Evolutionary conservation across 441 rosid genomes (phyloP).

Genomic region (Adansonia grandidieri): DNA sequence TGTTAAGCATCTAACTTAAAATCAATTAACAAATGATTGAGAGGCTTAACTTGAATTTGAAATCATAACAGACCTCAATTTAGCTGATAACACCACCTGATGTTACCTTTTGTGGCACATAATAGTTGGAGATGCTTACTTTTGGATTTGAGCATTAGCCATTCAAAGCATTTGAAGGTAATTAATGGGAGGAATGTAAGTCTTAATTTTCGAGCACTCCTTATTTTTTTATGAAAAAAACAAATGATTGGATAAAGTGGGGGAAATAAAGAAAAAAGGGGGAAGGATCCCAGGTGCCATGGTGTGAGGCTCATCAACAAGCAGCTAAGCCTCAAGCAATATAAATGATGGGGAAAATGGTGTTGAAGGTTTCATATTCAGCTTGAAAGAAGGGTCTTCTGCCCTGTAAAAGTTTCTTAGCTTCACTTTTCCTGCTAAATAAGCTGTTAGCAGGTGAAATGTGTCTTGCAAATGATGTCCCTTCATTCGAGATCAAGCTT

Average conservation of each 20-base stretch:
- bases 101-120: not conserved
- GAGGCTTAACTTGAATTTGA: not conserved
- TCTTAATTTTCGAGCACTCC: not conserved
- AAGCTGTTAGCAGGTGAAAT: not conserved
- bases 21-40: not conserved
- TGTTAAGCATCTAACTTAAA: not conserved
- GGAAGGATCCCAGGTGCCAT: not conserved
- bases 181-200: not conserved
- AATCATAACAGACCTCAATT: slow-evolving; percentile 8
- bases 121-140: slow-evolving; percentile 10
- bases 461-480: not conserved
- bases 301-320: not conserved
- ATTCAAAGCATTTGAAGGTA: not conserved
- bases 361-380: not conserved
- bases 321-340: not conserved
- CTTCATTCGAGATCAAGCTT: slow-evolving; percentile 5
- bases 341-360: not conserved
- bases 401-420: not conserved
- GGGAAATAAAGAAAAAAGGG: not conserved
- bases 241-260: not conserved
- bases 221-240: not conserved
- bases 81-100: not conserved
- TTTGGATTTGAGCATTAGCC: not conserved
- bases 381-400: not conserved
- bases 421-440: not conserved